Conservation (phyloP, 208 protist species). For the Trypanosoma avium region DNA sequence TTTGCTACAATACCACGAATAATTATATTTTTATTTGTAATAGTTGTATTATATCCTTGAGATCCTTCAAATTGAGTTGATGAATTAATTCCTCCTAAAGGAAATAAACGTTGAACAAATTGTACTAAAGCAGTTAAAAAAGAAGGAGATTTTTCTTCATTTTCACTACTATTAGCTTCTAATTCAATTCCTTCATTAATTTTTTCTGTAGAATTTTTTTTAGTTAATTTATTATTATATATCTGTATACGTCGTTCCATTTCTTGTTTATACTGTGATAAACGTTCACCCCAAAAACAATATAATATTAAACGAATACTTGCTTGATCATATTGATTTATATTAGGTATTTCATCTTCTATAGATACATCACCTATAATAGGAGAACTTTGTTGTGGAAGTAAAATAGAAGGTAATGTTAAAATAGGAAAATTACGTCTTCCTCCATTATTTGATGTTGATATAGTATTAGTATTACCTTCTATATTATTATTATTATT, state of each 20-base stretch:
- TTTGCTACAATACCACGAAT: conserved; percentile 20
- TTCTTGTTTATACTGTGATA: conserved; percentile 49
- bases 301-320: conserved; percentile 74
- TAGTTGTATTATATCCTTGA: neutral
- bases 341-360: conserved; percentile 37
- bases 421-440: conserved; percentile 66
- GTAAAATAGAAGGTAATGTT: conserved; percentile 63
- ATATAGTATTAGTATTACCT: no score
- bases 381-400: conserved; percentile 40
- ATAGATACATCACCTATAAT: conserved; percentile 14
- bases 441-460: conserved; percentile 9
- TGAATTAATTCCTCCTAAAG: no score
- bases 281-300: conserved; percentile 69
- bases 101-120: conserved; percentile 29
- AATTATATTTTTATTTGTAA: neutral
- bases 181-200: conserved; percentile 23
- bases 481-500: conserved; percentile 21
- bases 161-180: neutral
- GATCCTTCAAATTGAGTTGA: neutral
- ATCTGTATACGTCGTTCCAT: conserved; percentile 29
- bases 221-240: neutral
- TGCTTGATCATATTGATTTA: conserved; percentile 48
- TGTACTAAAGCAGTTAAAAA: conserved; percentile 59
- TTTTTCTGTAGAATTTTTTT: neutral
- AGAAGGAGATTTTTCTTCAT: conserved; percentile 5